Conservation (phyloP, 2,329 filamentous ascomycete species). For the Cladosporium sp. region DNA sequence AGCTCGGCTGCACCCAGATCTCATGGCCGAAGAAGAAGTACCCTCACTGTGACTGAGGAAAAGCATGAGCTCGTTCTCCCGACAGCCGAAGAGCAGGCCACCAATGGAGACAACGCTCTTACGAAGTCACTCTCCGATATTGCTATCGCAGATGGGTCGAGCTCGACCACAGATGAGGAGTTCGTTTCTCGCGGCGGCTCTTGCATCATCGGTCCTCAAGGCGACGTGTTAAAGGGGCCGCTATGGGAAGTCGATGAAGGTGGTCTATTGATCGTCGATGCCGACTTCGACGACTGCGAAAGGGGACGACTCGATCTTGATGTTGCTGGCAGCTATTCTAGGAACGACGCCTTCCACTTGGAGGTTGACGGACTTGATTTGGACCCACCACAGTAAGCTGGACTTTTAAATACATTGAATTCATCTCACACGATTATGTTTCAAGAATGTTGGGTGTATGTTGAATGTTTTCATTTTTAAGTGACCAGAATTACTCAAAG, state of each 20-base stretch:
- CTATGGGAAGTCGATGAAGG: slow-evolving; percentile 73
- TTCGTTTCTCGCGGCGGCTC: slow-evolving; percentile 74
- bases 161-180: slow-evolving; percentile 34
- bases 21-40: slow-evolving; percentile 35
- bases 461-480: too few species aligned
- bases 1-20: not conserved
- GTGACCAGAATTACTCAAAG: too few species aligned
- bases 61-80: slow-evolving; percentile 53
- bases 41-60: slow-evolving; percentile 42
- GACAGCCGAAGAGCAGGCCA: slow-evolving; percentile 6
- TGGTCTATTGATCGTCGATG: slow-evolving; percentile 64
- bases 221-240: slow-evolving; percentile 74
- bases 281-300: slow-evolving; percentile 85
- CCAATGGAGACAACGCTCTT: slow-evolving; percentile 6
- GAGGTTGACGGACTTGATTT: slow-evolving; percentile 58
- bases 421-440: too few species aligned
- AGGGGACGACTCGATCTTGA: slow-evolving; percentile 78
- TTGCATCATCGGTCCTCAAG: slow-evolving; percentile 73
- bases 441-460: too few species aligned
- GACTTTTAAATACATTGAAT: too few species aligned
- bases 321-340: slow-evolving; percentile 78
- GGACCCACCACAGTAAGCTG: slow-evolving; percentile 49
- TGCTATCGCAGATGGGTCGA: slow-evolving; percentile 9
- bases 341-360: slow-evolving; percentile 61
- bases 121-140: slow-evolving; percentile 9